Conservation (phyloP, 345 rosid species). For the Sapria himalayana region DNA sequence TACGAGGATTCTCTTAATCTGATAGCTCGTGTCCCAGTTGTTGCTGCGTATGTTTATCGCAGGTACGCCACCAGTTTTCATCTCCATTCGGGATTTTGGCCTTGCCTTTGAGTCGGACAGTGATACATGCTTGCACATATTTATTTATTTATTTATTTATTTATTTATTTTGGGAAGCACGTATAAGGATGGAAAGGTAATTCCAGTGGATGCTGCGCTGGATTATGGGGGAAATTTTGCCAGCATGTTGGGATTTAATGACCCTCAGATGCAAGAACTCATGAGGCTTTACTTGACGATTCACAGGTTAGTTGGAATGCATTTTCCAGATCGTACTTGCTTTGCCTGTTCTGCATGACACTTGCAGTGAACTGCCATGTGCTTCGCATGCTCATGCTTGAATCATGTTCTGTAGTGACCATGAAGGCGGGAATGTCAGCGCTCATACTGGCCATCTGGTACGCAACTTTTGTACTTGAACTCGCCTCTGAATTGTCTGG, state of each 20-base stretch:
- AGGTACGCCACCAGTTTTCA: constrained; percentile 31
- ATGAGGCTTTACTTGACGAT: constrained; percentile 96
- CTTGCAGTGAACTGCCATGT: constrained; percentile 1
- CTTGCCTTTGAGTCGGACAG: too few relatives aligned
- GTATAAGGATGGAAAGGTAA: constrained; percentile 57
- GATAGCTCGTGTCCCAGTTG: constrained; percentile 76
- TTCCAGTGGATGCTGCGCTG: constrained; percentile 47
- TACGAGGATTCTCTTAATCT: constrained; percentile 76
- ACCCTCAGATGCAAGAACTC: constrained; percentile 72
- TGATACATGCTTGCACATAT: too few relatives aligned
- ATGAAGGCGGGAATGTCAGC: constrained; percentile 97
- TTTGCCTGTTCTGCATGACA: background rate
- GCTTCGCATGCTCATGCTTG: constrained; percentile 3
- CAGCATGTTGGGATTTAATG: constrained; percentile 80
- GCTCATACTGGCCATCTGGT: constrained; percentile 98
- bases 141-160: background rate
- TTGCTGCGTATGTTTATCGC: constrained; percentile 75
- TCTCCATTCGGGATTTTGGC: too few relatives aligned
- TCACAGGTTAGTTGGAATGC: constrained; percentile 38
- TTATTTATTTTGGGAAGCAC: constrained; percentile 25
- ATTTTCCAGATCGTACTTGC: background rate
- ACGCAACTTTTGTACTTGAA: constrained; percentile 12
- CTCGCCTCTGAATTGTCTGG: too few relatives aligned
- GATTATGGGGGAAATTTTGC: constrained; percentile 91
- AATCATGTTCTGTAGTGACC: constrained; percentile 44